Base-by-base conservation (phyloP, 257 asterid species). In the Verbascum thapsus region DNA sequence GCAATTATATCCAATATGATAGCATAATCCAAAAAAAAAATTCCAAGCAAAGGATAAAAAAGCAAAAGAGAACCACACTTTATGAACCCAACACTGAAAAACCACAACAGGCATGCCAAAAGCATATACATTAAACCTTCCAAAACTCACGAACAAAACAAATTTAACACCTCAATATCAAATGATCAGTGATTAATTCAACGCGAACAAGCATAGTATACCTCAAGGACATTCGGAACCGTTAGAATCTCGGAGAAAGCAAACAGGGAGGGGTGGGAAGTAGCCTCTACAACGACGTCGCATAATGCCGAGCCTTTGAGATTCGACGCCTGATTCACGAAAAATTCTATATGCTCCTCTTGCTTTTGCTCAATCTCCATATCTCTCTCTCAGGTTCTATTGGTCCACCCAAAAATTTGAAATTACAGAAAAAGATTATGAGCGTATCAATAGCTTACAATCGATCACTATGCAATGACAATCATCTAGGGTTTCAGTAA, bases 311-410 rank as follows among this genome's bases (percentile, higher is more conserved):
- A 49, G 52, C 94, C 95, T 47, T 68, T 76, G 15, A 66, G 71
- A 47, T 57, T 59, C 22, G 91, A 78, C 23, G 95, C 94, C 72
- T 86, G 81, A 73, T 91, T 88, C 75, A 88, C 95, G 44, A 84
- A 91, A 58, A 63, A 75, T 0, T 84, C 90, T 72, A 88, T 83
- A 73, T 81, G 85, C 77, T 91, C 98, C 57, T 81, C 84, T 73
- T 91, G 98, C 87, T 66, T 84, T 72, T 88, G 84, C 69, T 91
- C 98, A 22, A 84, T 74, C 64, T 91, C 98, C 98, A 91, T 91
- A 48, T 59, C 57, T 50, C 42, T 91, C 44, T 59, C 57, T 50
- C 42, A 20, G 58, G 58, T 58, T 35, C 64, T 40, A 58, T 5
- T 41, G 48, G 64, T 69, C 60, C 69, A 22, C 58, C 58, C 12